Conservation (phyloP, 148 eudicot genomes). For the Cornus kousa region DNA sequence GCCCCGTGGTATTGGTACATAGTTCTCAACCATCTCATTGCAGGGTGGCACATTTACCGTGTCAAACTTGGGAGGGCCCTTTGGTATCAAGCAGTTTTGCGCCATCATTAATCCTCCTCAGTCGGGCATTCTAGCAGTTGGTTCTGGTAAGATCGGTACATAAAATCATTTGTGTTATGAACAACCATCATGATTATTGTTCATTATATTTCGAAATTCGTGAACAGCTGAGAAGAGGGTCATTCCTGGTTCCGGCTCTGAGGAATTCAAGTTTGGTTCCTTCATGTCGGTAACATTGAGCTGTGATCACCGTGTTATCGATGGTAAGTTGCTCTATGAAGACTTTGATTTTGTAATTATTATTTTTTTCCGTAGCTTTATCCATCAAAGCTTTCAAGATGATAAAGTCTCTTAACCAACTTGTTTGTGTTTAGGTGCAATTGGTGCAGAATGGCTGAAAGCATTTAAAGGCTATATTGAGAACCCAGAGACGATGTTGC, state of each 20-base stretch:
- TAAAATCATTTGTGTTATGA: background rate
- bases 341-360: no score
- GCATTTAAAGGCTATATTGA: conserved; percentile 96
- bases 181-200: background rate
- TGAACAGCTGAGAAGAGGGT: conserved; percentile 90
- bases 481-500: conserved; percentile 95
- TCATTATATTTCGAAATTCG: conserved; percentile 3
- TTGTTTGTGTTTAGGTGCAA: conserved; percentile 58
- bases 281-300: conserved; percentile 86
- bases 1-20: background rate
- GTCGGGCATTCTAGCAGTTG: conserved; percentile 90
- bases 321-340: conserved; percentile 50
- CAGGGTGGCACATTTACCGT: conserved; percentile 94
- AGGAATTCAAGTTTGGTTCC: conserved; percentile 67
- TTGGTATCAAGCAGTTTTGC: conserved; percentile 94
- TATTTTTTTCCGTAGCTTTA: background rate
- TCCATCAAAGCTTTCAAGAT: background rate
- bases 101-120: conserved; percentile 99
- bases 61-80: conserved; percentile 93
- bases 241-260: conserved; percentile 59
- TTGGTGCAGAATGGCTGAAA: conserved; percentile 98
- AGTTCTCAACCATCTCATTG: conserved; percentile 13
- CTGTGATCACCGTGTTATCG: conserved; percentile 97
- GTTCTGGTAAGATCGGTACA: conserved; percentile 55
- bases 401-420: background rate